Percentiles rank a stretch among this genome's conserved stretches.
These are phyloP conservation scores for Decorospora gaudefroyi DNA, from an alignment of 2,329 filamentous ascomycete species.

Conservation along the genomic window DNA sequence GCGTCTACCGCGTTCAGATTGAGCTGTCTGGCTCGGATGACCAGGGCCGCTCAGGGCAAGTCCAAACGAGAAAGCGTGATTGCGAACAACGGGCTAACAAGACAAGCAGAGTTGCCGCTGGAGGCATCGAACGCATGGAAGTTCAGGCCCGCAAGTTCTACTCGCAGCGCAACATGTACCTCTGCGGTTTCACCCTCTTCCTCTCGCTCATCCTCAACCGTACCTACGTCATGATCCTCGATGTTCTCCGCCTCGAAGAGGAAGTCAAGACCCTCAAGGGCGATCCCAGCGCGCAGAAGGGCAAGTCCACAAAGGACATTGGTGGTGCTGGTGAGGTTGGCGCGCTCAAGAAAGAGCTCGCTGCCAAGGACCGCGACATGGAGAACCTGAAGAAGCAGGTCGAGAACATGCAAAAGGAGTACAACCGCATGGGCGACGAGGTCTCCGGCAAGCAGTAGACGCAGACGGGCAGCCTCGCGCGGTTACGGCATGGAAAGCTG, in stretches of 20 bases:
- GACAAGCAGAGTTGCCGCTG: slow-evolving; percentile 65
- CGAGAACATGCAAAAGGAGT: slow-evolving; percentile 80
- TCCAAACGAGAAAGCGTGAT: slow-evolving; percentile 8
- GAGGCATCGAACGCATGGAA: slow-evolving; percentile 88
- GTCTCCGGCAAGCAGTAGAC: slow-evolving; percentile 65
- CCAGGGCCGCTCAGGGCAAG: slow-evolving; percentile 58
- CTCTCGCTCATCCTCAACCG: slow-evolving; percentile 98
- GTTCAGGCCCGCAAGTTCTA: slow-evolving; percentile 99
- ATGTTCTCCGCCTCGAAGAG: slow-evolving; percentile 89
- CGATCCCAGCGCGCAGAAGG: slow-evolving; percentile 63
- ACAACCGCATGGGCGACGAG: slow-evolving; percentile 83
- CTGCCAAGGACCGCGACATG: slow-evolving; percentile 79
- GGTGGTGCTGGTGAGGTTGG: slow-evolving; percentile 78
- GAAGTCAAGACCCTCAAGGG: slow-evolving; percentile 83
- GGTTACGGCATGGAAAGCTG: slow-evolving; percentile 12
- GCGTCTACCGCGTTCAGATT: slow-evolving; percentile 94
- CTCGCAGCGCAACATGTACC: slow-evolving; percentile 99
- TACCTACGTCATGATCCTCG: slow-evolving; percentile 96
- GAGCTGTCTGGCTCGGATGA: slow-evolving; percentile 78
- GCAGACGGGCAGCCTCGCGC: slow-evolving; percentile 10
- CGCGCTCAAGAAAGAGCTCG: slow-evolving; percentile 67
- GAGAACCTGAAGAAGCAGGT: slow-evolving; percentile 91
- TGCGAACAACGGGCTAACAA: slow-evolving; percentile 21
- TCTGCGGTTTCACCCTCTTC: slow-evolving; percentile 98
- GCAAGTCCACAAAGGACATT: slow-evolving; percentile 69